Evolutionary conservation across 1,284 basidiomycete genomes (phyloP), one percentile per base, ranked within the genome.

Genomic region (Melampsora larici-populina): DNA sequence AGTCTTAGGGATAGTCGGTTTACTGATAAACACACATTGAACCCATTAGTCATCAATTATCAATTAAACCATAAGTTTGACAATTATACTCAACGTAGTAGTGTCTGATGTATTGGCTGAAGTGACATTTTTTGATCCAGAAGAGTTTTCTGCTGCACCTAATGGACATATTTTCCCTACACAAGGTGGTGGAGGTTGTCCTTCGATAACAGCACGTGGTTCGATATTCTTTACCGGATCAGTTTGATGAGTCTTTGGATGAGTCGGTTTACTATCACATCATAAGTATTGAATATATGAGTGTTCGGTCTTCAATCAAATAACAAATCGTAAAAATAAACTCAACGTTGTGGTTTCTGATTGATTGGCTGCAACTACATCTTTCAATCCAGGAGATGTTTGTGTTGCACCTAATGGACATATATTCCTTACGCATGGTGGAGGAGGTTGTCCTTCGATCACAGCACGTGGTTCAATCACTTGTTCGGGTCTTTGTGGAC

Each of bases 391-490:
- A 55, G 51, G 51, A 13, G 51, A 18, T 15, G 51, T 24, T 24
- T 18, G 4, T 24, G 17, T 55, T 4, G 17, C 17, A 36, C 36
- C n/a, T 11, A 55, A 29, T 51, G 71, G 71, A 31, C 62, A 74
- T 36, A 74, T 65, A 24, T 73, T 36, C 17, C 64, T 18, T 31
- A 29, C 7, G 26, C 71, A 74, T 46, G 71, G 71, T 36, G 71
- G 71, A 26, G 60, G 63, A 7, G 72, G 64, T 74, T 74, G 63
- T 29, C 72, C 72, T 4, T 24, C 21, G 31, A 74, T 74, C 7
- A 29, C 0, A 48, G 29, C 29, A 36, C 72, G 62, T 21, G 36
- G 43, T 26, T 74, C 43, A 26, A 74, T 64, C 15, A 18, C 17
- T 17, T 64, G 62, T 6, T 33, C 51, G 17, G 4, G 18, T 5